Evolutionary conservation across 805 yeast genomes (phyloP), one percentile per base, ranked within the genome.

Genomic region (Wickerhamiella azyma): DNA sequence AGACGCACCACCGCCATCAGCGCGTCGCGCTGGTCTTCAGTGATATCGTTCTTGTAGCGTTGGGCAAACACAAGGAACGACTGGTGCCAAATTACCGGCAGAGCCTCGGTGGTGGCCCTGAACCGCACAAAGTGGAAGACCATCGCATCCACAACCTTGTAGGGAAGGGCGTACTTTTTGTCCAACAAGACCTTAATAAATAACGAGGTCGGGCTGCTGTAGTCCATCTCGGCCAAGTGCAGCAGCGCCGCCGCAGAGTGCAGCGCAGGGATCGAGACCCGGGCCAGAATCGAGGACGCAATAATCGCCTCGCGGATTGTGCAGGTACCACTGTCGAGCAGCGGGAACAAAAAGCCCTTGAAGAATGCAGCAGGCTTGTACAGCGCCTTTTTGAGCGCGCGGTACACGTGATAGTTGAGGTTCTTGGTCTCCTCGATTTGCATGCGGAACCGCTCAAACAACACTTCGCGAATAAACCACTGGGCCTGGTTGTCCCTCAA

Each of bases 341-440:
- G 69, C 19, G 96, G 97, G 60, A 92, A 84, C 50, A 92, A 68
- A 59, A 92, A 86, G 1, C 98, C 99, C 64, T 86, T 89, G 74
- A 89, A 92, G 59, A 89, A 92, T 9, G 98, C 98, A 46, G 92
- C 86, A 26, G 99, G 98, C 63, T 92, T 92, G 70, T 92, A 92
- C 46, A 94, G 71, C 0, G 96, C 76, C 66, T 92, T 92, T 64
- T 88, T 89, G 55, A 92, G 66, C 0, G 98, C 79, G 58, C 96
- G 76, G 64, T 92, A 92, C 37, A 92, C 70, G 61, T 92, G 99
- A 60, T 92, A 89, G 65, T 94, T 89, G 52, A 92, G 72, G 75
- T 76, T 63, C 51, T 66, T 65, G 54, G 63, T 63, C 21, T 55
- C 58, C 28, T 58, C 60, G 37, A 68, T 57, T 43, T 68, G 70